Base-by-base conservation (phyloP, 1,284 basidiomycete species). In the Boletus subluridellus region DNA sequence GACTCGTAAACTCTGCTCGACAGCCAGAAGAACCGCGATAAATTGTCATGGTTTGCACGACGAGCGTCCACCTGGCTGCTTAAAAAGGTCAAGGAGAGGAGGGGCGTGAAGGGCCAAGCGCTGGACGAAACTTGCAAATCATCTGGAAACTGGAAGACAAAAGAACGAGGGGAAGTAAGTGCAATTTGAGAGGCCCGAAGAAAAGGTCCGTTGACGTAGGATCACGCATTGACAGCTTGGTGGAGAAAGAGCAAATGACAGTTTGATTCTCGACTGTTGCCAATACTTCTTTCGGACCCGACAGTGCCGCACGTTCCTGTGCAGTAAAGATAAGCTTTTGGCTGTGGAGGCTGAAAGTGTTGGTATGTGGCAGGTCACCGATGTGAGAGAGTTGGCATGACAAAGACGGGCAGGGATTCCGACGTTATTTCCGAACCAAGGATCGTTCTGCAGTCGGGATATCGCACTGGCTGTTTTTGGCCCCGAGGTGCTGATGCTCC, bases 11-110 rank as follows among this genome's bases (percentile, higher is more conserved):
- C 12, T 44, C 46, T 57, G 21, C 34, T 38, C 57, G 49, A 52
- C 65, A 90, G 88, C 58, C 83, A 88, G 65, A 89, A 90, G 69
- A 85, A 83, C 56, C 77, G 81, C 35, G 69, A 80, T 24, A 77
- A 77, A 6, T 66, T 88, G 49, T 81, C 81, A 28, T 89, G 86
- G 83, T 82, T 84, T 60, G 84, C 89, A 26, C 81, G 87, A 35
- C 79, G 81, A 39, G 89, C 89, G 12, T 88, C 87, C 12, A 78
- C 82, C 11, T 89, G 87, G 86, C 73, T 92, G 38, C 75, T 89
- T 39, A 78, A 79, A 55, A 86, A 85, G 65, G 79, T 89, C 46
- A 83, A 81, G 66, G 80, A 86, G 65, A 77, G 78, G 53, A 79
- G 70, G 64, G 76, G 75, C 34, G 79, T 90, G 26, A 86, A 81